phyloP scores from a whole-genome alignment of 2,329 filamentous ascomycete species.

The Alternaria hordeiaustralica region DNA sequence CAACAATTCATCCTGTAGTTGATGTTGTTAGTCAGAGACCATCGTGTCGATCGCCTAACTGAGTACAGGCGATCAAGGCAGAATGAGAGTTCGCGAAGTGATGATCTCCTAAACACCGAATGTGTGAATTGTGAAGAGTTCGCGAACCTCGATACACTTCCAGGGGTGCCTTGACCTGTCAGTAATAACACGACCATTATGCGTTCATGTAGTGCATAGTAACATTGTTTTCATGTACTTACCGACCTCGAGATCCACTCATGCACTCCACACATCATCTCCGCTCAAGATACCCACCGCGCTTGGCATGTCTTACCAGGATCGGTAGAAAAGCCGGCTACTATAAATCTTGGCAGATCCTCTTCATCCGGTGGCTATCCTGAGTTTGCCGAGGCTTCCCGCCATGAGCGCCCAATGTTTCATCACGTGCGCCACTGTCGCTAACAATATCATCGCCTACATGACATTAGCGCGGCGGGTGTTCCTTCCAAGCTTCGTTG shows the following conservation, averaged over 20 bases:
- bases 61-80: background rate
- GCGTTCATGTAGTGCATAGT: background rate
- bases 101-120: background rate
- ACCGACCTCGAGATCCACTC: slow-evolving; percentile 5
- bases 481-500: background rate
- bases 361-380: slow-evolving; percentile 12
- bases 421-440: slow-evolving; percentile 3
- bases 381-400: slow-evolving; percentile 9
- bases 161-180: background rate
- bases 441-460: background rate
- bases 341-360: slow-evolving; percentile 2
- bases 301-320: slow-evolving; percentile 5
- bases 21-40: background rate
- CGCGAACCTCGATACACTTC: background rate
- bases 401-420: background rate
- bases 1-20: background rate
- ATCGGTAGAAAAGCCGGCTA: slow-evolving; percentile 6
- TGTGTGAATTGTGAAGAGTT: background rate
- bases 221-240: background rate
- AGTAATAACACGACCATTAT: background rate
- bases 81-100: background rate
- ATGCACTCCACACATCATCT: slow-evolving; percentile 10
- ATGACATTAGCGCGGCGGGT: background rate
- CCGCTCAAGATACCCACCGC: slow-evolving; percentile 3
- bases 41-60: background rate